A percentile compares a stretch with the other conserved stretches of the same genome.
Evolutionary conservation across 129 eudicot genomes (phyloP).

Genomic region (Cynara cardunculus): DNA sequence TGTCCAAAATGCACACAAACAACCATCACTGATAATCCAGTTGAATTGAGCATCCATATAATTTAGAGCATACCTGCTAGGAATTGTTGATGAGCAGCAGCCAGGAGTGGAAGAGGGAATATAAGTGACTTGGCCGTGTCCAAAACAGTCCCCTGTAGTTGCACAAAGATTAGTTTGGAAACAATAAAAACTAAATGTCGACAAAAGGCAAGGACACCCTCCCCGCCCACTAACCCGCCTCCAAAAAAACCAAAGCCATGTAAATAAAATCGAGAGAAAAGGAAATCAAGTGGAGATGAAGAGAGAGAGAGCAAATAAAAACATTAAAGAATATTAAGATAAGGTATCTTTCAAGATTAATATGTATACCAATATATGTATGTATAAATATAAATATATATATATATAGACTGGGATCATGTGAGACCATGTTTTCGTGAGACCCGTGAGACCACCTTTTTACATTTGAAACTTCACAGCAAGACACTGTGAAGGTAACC

Average conservation of each 20-base stretch:
- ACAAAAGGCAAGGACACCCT: neutral
- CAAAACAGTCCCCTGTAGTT: conserved; percentile 62
- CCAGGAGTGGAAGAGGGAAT: conserved; percentile 88
- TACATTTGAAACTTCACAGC: too few relatives aligned
- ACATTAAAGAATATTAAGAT: neutral
- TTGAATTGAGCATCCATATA: conserved; percentile 1
- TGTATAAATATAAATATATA: too few relatives aligned
- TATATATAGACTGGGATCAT: too few relatives aligned
- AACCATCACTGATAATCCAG: conserved; percentile 15
- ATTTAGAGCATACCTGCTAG: conserved; percentile 57
- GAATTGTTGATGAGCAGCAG: conserved; percentile 92
- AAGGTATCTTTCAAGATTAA: neutral
- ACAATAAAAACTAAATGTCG: neutral
- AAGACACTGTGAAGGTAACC: too few relatives aligned
- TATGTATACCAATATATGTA: too few relatives aligned
- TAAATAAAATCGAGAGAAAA: too few relatives aligned
- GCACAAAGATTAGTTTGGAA: conserved; percentile 5
- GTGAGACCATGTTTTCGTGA: too few relatives aligned
- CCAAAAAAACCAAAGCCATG: neutral
- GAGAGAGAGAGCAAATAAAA: neutral
- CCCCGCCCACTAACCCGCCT: neutral
- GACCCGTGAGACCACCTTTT: too few relatives aligned
- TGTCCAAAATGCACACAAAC: conserved; percentile 28
- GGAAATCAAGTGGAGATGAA: neutral
- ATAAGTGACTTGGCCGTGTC: conserved; percentile 73